Base-by-base conservation (phyloP, 805 yeast species). In the Blastobotrys muscicola region DNA sequence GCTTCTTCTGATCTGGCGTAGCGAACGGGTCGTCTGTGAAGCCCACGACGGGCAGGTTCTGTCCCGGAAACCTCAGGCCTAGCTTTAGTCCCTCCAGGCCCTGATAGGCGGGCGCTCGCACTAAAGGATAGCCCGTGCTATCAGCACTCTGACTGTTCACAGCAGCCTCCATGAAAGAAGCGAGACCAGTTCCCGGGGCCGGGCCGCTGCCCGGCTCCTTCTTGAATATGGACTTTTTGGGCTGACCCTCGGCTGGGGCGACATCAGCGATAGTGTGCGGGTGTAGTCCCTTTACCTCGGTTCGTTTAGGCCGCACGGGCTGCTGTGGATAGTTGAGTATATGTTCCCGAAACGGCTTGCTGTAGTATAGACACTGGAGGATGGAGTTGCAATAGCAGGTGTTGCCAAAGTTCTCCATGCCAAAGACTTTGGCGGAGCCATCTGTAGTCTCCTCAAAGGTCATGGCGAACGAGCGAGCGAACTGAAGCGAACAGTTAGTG, bases 381-480 rank as follows among this genome's bases (percentile, higher is more conserved):
- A 92, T 84, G 8, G 96, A 85, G 55, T 92, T 92, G 63, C 95
- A 85, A 66, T 90, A 90, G 65, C 97, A 92, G 0, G 97, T 87
- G 59, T 87, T 62, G 37, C 70, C 69, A 46, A 65, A 64, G 52
- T 68, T 68, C 50, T 68, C 71, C 55, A 68, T 60, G 43, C 72
- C 72, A 46, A 64, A 68, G 38, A 68, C 55, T 49, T 66, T 64
- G 40, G 58, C 56, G 14, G 57, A 50, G 26, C 56, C 57, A 29
- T 52, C 52, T 11, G 43, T 42, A 23, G 48, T 48, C 30, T 46
- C 45, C n/a, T 36, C 39, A 4, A 15, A n/a, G 14, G 39, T 23
- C 31, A 26, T 36, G 26, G 26, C 26, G 26, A 20, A 6, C 26
- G 26, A 20, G 26, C 26, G 26, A 20, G 6, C 26, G 26, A 20